Evolutionary conservation across 192 early-diverging fungal species (phyloP), one percentile per base, ranked within the genome.

Genomic region (Coemansia sp.): DNA sequence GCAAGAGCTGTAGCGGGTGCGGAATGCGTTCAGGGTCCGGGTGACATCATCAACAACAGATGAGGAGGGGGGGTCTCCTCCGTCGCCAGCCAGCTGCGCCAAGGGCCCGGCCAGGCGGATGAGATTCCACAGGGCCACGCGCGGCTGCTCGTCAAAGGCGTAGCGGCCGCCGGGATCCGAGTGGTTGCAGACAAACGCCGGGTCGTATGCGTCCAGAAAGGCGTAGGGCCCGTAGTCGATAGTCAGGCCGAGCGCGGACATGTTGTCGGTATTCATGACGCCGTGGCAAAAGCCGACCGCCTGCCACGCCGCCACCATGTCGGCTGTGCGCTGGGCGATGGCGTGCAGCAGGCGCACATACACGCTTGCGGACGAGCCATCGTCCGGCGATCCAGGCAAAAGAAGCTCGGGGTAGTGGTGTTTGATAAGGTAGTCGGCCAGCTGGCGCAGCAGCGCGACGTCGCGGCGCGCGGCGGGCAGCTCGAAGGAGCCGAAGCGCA

Each of bases 241-340:
- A 1, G 93, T 93, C 7, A 90, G 53, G 5, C 91, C 89, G 18
- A 90, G 56, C 1, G 93, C 61, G 3, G 89, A 91, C 86, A 92
- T 88, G 54, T 95, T 95, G 65, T 95, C 92, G 0, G 91, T 94
- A 67, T 94, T 94, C 87, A 94, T 88, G 2, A 94, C 91, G 26
- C 90, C 87, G 49, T 91, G 85, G 77, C 82, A 84, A 67, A 90
- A 90, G 6, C 88, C 90, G 25, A 85, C 66, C 0, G 81, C 70
- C 68, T 92, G 89, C 92, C 89, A 93, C 17, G 65, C 73, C 5
- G 91, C 90, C 15, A 90, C 80, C 80, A 85, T 89, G 13, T 60
- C 41, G 0, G 90, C 89, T 0, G 90, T 94, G 15, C 69, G 65
- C 13, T 63, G 56, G 3, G 82, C 79, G 1, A 91, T 79, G 25